phyloP scores from a whole-genome alignment of 108 stramenopile genomes.

The Stephanodiscus minutulus region DNA sequence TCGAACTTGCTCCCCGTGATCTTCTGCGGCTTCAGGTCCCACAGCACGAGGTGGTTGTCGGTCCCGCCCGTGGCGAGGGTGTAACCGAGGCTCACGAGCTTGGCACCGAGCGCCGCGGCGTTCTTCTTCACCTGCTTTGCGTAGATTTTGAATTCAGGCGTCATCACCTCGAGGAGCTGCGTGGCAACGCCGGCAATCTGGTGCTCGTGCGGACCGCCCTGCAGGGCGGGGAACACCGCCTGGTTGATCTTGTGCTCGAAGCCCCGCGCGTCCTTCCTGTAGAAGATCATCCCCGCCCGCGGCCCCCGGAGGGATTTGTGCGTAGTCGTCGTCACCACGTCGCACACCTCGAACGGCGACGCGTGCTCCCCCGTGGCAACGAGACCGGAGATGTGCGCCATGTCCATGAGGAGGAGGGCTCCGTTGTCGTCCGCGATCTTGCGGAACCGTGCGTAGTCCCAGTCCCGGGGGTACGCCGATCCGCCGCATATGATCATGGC shows the following conservation, averaged over 20 bases:
- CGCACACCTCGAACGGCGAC: conserved; percentile 95
- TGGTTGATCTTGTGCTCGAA: conserved; percentile 96
- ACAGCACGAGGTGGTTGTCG: conserved; percentile 99
- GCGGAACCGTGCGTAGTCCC: conserved; percentile 97
- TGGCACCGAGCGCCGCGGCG: conserved; percentile 88
- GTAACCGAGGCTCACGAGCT: conserved; percentile 90
- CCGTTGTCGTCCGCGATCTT: conserved; percentile 99
- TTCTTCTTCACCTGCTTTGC: conserved; percentile 92
- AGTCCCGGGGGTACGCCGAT: conserved; percentile 99
- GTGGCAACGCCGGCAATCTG: conserved; percentile 99
- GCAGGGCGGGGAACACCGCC: conserved; percentile 99
- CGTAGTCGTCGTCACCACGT: conserved; percentile 99
- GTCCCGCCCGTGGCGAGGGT: conserved; percentile 97
- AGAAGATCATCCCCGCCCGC: conserved; percentile 99
- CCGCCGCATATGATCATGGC: conserved; percentile 98
- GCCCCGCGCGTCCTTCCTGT: conserved; percentile 96
- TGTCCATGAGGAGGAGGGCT: conserved; percentile 97
- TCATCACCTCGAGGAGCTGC: conserved; percentile 96
- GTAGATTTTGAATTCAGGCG: conserved; percentile 97
- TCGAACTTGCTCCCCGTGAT: conserved; percentile 98
- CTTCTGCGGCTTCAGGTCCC: conserved; percentile 95
- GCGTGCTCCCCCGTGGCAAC: conserved; percentile 93
- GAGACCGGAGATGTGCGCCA: conserved; percentile 98
- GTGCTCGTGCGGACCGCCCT: conserved; percentile 99
- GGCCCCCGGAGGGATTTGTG: conserved; percentile 99